Conservation (phyloP, 208 protist genomes). For the Leishmania tropica region DNA sequence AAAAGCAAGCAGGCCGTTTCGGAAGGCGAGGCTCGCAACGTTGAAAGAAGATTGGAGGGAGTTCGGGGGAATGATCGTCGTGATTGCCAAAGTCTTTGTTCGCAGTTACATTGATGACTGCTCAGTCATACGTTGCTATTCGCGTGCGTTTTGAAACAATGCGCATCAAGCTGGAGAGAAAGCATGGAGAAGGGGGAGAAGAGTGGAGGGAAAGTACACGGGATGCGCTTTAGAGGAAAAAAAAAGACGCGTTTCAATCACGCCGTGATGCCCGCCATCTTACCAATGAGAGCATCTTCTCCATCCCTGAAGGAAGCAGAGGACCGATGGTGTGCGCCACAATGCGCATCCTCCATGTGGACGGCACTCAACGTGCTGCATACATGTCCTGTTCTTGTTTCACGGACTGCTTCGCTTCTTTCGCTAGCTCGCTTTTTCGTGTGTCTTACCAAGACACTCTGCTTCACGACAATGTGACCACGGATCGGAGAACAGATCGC, state of each 20-base stretch:
- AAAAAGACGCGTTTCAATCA: not conserved
- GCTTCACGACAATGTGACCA: not conserved
- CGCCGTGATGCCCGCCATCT: not conserved
- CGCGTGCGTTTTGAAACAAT: not conserved
- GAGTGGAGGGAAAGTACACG: not conserved
- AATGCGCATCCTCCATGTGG: not conserved
- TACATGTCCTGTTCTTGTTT: not conserved
- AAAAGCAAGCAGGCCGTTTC: not conserved
- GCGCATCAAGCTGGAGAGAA: not conserved
- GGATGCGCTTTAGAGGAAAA: not conserved
- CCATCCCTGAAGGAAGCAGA: not conserved
- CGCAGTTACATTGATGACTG: not conserved
- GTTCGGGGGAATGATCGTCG: not conserved
- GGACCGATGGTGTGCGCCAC: not conserved
- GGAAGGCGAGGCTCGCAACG: not conserved
- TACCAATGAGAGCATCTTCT: not conserved
- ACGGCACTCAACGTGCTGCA: not conserved
- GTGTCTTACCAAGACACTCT: not conserved
- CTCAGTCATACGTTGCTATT: not conserved
- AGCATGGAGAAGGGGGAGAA: not conserved
- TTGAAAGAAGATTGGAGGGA: not conserved
- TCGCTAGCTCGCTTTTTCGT: slow-evolving; percentile 5
- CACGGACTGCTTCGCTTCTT: not conserved
- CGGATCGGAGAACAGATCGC: not conserved
- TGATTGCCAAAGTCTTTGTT: not conserved